Base-by-base conservation (phyloP, 2,329 filamentous ascomycete genomes). In the Cercospora sojina region DNA sequence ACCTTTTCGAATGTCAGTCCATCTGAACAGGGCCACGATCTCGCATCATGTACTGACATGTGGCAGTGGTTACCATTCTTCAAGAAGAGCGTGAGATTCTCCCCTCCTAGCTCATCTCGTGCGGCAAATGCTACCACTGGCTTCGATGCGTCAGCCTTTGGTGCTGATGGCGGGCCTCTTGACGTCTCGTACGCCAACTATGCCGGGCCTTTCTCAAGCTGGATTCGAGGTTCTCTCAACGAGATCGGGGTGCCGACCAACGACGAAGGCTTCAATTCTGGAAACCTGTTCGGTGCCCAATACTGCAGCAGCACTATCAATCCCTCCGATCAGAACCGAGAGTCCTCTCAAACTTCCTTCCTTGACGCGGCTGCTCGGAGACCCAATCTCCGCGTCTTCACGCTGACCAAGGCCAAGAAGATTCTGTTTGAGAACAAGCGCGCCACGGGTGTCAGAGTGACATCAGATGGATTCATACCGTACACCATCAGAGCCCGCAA, bases 301-400 rank as follows among this genome's bases (percentile, higher is more conserved):
- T 73, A 72, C 38, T 64, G 64, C 41, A 31, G 51, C 23, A 55
- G 64, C 3, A 72, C 68, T 3, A 70, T 71, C 27, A 38, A 69
- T 8, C 69, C 68, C 2, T 32, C 9, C n/a, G 74, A 65, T 16
- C 61, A 71, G 64, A 66, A 57, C 8, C 69, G 72, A 12, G 63
- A 64, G 1, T 65, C 71, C 3, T 74, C 74, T 5, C 69, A 76
- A 57, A 70, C 73, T 0, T 64, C 68, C 7, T 77, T 73, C 60
- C 72, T 79, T 3, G 69, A 74, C 38, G 53, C 66, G 10, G 71
- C 75, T 0, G 56, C 69, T 47, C 23, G 16, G n/a, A 43, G 63
- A n/a, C 72, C 74, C 1, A 75, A 76, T 32, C 74, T 77, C 43
- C 74, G 53, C 1, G 69, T 80, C 1, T 79, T 76, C 32, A 70